These are phyloP conservation scores for Elasticomyces elasticus DNA, from an alignment of 495 filamentous ascomycete genomes.

Conservation along the genomic window DNA sequence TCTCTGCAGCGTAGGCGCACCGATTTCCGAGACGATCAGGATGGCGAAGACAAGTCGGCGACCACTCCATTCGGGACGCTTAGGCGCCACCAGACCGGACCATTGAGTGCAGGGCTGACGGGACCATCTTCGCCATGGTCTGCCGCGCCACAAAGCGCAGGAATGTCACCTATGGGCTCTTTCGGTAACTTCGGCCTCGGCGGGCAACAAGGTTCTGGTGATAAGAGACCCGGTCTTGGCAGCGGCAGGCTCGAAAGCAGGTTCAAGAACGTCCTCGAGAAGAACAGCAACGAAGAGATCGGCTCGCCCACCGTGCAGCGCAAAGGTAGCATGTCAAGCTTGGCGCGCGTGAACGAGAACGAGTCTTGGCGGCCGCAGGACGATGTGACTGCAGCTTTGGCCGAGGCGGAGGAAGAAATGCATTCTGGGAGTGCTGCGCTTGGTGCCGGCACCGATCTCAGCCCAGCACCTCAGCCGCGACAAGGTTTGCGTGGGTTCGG, in stretches of 20 bases:
- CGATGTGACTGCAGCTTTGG: constrained; percentile 22
- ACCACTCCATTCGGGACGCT: constrained; percentile 51
- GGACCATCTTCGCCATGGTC: constrained; percentile 63
- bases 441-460: constrained; percentile 66
- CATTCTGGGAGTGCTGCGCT: constrained; percentile 69
- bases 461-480: constrained; percentile 30
- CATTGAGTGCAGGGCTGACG: constrained; percentile 39
- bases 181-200: constrained; percentile 75
- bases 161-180: constrained; percentile 62
- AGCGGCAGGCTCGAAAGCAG: constrained; percentile 64
- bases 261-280: constrained; percentile 71
- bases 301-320: constrained; percentile 39
- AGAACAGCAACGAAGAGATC: constrained; percentile 62
- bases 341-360: constrained; percentile 46
- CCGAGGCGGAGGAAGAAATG: constrained; percentile 67
- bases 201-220: constrained; percentile 44
- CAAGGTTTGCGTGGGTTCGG: constrained; percentile 34
- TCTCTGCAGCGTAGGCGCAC: constrained; percentile 66
- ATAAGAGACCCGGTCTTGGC: constrained; percentile 61
- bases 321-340: constrained; percentile 42
- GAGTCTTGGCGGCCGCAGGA: constrained; percentile 41
- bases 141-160: constrained; percentile 45
- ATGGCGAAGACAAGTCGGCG: constrained; percentile 36
- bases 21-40: constrained; percentile 49
- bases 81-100: constrained; percentile 62